Evolutionary conservation across 2,329 filamentous ascomycete species (phyloP).

Genomic region (Chaetomiaceae sp.): DNA sequence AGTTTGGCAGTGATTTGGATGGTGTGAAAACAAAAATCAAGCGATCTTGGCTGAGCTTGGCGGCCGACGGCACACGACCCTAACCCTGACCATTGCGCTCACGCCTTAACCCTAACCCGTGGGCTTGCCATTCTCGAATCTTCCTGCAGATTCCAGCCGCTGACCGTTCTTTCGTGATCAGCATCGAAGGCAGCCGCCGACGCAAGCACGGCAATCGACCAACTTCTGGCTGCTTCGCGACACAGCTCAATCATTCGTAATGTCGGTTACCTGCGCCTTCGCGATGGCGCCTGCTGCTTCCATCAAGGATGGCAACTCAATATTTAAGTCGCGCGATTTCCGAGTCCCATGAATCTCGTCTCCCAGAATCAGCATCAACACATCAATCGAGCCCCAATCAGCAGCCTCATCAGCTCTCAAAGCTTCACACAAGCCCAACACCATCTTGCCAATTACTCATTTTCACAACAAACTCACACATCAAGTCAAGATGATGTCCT

Average conservation of each 20-base stretch:
- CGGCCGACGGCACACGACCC: no score
- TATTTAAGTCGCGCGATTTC: conserved; percentile 11
- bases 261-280: background rate
- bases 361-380: conserved; percentile 4
- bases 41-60: no score
- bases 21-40: no score
- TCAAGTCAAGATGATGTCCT: conserved; percentile 54
- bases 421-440: background rate
- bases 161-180: background rate
- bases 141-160: conserved; percentile 6
- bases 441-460: background rate
- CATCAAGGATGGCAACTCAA: background rate
- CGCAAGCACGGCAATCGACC: conserved; percentile 9
- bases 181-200: conserved; percentile 1
- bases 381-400: background rate
- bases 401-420: background rate
- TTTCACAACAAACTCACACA: background rate
- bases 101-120: no score
- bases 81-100: no score
- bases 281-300: background rate
- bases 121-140: no score
- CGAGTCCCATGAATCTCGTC: conserved; percentile 8
- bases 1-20: no score
- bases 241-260: conserved; percentile 1
- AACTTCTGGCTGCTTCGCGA: conserved; percentile 15